phyloP scores from a whole-genome alignment of 1,284 basidiomycete species.

The Malassezia restricta region DNA sequence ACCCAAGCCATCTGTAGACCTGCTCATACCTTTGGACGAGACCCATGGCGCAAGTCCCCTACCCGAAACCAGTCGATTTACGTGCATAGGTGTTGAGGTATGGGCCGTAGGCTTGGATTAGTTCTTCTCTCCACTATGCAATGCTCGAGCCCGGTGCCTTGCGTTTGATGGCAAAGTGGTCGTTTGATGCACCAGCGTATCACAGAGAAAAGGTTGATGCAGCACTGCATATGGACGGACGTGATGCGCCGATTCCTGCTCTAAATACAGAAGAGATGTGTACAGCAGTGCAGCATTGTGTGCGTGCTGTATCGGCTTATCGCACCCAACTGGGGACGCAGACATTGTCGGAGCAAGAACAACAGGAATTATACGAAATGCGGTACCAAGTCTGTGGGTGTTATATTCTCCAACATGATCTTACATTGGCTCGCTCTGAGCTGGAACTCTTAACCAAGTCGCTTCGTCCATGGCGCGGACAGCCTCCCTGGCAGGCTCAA shows the following conservation, averaged over 20 bases:
- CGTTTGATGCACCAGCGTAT: conserved; percentile 1
- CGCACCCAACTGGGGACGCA: neutral
- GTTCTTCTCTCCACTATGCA: neutral
- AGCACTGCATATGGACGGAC: conserved; percentile 1
- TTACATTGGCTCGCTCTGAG: neutral
- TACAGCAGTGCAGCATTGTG: conserved; percentile 1
- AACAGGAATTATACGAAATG: neutral
- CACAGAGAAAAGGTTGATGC: neutral
- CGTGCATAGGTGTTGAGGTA: conserved; percentile 73
- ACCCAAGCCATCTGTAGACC: conserved; percentile 4
- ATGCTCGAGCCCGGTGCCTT: neutral
- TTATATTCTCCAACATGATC: conserved; percentile 2
- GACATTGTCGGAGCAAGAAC: neutral
- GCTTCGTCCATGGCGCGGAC: neutral
- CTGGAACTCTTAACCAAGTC: conserved; percentile 5
- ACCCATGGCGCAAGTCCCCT: conserved; percentile 24
- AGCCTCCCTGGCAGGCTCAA: neutral
- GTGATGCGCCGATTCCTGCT: neutral
- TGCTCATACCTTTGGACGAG: conserved; percentile 6
- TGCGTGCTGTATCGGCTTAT: neutral
- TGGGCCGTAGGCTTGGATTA: conserved; percentile 57
- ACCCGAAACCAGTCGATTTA: conserved; percentile 56
- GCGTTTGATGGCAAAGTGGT: neutral
- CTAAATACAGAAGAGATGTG: neutral
- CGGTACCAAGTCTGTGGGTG: conserved; percentile 1